Conservation (phyloP, 2,329 filamentous ascomycete species). For the Penicillium occitanis region DNA sequence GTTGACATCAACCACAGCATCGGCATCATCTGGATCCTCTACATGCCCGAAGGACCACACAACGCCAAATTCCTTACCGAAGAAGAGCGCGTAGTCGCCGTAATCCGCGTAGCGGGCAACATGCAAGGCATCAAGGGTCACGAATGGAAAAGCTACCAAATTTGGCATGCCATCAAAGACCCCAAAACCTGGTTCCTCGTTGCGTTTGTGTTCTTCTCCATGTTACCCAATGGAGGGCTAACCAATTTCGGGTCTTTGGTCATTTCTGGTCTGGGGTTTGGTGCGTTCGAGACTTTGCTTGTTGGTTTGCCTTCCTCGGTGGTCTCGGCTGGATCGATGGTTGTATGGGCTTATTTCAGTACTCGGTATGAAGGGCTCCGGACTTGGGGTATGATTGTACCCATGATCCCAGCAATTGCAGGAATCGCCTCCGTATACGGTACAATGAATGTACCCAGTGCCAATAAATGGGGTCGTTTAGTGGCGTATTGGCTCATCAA, state of each 20-base stretch:
- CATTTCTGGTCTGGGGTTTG: slow-evolving; percentile 58
- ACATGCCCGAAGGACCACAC: not conserved
- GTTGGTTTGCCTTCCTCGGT: not conserved
- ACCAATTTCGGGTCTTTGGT: slow-evolving; percentile 60
- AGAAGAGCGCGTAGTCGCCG: not conserved
- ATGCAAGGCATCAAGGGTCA: not conserved
- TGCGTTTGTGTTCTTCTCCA: not conserved
- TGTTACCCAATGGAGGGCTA: slow-evolving; percentile 37
- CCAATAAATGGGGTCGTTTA: too few relatives aligned
- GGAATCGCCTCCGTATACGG: too few relatives aligned
- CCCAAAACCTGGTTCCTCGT: slow-evolving; percentile 25
- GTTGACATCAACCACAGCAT: not conserved
- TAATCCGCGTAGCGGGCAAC: not conserved
- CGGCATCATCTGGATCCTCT: not conserved
- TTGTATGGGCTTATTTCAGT: slow-evolving; percentile 10
- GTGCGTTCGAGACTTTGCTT: not conserved
- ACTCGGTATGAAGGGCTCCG: not conserved
- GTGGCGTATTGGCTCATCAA: not conserved
- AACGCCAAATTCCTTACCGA: not conserved
- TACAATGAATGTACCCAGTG: too few relatives aligned
- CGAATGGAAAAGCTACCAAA: not conserved
- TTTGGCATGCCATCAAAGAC: not conserved
- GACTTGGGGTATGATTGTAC: not conserved
- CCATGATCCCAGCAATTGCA: too few relatives aligned
- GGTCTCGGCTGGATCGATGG: not conserved